Evolutionary conservation across 441 rosid genomes (phyloP).

Genomic region (Erodium texanum): DNA sequence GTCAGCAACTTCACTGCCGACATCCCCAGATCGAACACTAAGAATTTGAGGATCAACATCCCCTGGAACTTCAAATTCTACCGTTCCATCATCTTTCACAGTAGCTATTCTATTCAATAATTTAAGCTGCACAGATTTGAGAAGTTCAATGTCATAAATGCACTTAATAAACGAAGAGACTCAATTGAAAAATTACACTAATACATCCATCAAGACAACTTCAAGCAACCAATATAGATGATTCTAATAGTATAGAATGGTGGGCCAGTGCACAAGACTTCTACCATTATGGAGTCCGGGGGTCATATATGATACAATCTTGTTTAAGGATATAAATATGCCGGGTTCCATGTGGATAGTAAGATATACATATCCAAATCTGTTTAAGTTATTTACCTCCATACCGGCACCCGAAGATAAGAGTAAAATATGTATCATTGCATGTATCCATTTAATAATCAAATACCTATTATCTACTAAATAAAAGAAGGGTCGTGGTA

Average conservation of each 20-base stretch:
- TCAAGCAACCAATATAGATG: not conserved
- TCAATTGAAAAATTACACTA: constrained; percentile 4
- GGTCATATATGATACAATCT: not conserved
- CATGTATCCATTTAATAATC: no score
- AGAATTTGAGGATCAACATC: constrained; percentile 50
- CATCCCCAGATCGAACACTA: constrained; percentile 28
- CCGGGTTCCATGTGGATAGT: not conserved
- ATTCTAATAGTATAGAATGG: not conserved
- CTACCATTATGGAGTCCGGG: not conserved
- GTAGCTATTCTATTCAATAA: constrained; percentile 88
- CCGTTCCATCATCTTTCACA: constrained; percentile 93
- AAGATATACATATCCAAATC: no score
- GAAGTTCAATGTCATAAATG: not conserved
- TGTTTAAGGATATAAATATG: no score
- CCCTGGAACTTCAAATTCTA: constrained; percentile 73
- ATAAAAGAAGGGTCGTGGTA: not conserved
- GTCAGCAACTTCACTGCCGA: constrained; percentile 27
- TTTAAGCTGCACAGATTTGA: constrained; percentile 51
- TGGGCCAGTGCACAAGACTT: not conserved
- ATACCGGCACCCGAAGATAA: no score
- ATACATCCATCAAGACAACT: constrained; percentile 10
- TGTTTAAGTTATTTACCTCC: not conserved
- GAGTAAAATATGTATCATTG: no score
- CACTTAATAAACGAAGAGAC: not conserved
- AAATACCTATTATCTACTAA: no score